Percentiles rank a stretch among this genome's conserved stretches.
Conservation (phyloP, 768 basidiomycete genomes). For the Mycena vitilis region DNA sequence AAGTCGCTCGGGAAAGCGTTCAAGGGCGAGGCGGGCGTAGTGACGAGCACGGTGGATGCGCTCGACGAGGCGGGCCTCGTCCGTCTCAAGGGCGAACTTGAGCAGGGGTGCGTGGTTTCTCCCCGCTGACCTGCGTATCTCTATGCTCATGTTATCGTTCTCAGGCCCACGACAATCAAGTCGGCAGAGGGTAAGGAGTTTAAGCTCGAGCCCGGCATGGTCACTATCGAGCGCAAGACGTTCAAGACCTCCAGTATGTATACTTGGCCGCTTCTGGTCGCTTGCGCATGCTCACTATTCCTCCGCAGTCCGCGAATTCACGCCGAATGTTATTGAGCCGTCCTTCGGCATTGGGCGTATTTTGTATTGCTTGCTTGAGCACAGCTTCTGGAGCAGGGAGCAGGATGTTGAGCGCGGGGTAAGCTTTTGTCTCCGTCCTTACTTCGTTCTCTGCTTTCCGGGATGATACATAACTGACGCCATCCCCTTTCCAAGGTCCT, state of each 20-base stretch:
- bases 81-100: slow-evolving; percentile 77
- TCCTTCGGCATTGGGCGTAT: slow-evolving; percentile 98
- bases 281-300: slow-evolving; percentile 7
- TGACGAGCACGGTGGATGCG: slow-evolving; percentile 72
- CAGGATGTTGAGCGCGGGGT: slow-evolving; percentile 92
- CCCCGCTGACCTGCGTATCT: slow-evolving; percentile 14
- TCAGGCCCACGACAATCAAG: slow-evolving; percentile 66
- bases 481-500: slow-evolving; percentile 73
- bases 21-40: slow-evolving; percentile 79
- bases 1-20: slow-evolving; percentile 91
- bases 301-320: slow-evolving; percentile 87
- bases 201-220: slow-evolving; percentile 74
- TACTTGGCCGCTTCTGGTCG: background rate
- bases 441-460: slow-evolving; percentile 8
- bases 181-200: slow-evolving; percentile 74
- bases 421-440: slow-evolving; percentile 46
- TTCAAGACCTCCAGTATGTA: slow-evolving; percentile 87
- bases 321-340: slow-evolving; percentile 98
- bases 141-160: slow-evolving; percentile 3
- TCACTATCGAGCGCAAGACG: slow-evolving; percentile 85
- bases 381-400: slow-evolving; percentile 95
- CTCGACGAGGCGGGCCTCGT: slow-evolving; percentile 75
- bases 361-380: slow-evolving; percentile 92
- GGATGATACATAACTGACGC: slow-evolving; percentile 32
- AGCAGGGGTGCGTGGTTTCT: slow-evolving; percentile 68